Base-by-base conservation (phyloP, 1,139 yeast species). In the Saccharomyces hybrid region DNA sequence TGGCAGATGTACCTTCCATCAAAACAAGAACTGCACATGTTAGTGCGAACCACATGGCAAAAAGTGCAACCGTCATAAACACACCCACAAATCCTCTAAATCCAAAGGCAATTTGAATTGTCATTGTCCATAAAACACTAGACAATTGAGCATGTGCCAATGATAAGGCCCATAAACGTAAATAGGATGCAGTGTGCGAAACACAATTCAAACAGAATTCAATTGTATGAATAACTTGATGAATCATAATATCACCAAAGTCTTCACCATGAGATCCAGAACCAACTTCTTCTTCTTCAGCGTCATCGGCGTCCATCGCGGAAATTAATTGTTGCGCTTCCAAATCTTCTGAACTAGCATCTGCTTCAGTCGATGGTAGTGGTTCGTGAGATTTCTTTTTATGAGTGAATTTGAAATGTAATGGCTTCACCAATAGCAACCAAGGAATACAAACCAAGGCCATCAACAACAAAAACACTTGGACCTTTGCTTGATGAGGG, bases 1-100 rank as follows among this genome's bases (percentile, higher is more conserved):
- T 95, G 30, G 99, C 99, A 47, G 96, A 88, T 0, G 99, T 95
- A 53, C 99, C 99, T 73, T 95, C 99, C 99, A 95, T 93, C 57
- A 90, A 78, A 52, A 95, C 98, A 69, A 95, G 79, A 56, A 95
- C 90, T 62, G 90, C 84, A 49, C 90, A 91, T 0, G 99, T 93
- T 60, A 91, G 78, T 4, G 83, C 81, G 70, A 95, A 90, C 99
- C 99, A 95, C 83, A 91, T 83, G 14, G 87, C 97, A 73, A 95
- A 95, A 55, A 93, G 73, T 48, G 83, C 70, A 27, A 91, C 93
- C 0, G 90, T 83, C 78, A 80, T 80, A 41, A 86, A 58, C 2
- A 88, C 83, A 14, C 97, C 98, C 26, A 69, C 62, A 2, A 31
- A 31, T 0, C 97, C 97, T 2, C 86, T 78, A 48, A 79, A 74